Percentiles rank a stretch among this genome's conserved stretches.
Evolutionary conservation across 495 filamentous ascomycete genomes (phyloP).

Genomic region (Podospora bellae-mahoneyi): DNA sequence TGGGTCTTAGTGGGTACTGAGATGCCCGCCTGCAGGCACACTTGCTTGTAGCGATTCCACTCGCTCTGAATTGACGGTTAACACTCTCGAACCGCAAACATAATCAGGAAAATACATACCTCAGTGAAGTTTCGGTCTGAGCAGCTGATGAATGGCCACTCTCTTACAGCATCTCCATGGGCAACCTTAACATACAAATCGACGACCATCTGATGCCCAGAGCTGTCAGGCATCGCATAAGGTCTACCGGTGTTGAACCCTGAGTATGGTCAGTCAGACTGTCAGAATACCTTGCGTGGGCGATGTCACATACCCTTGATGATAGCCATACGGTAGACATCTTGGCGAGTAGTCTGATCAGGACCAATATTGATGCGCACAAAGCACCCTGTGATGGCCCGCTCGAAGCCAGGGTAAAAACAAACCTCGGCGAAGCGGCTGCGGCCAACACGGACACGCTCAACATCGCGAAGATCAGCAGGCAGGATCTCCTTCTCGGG

Average conservation of each 20-base stretch:
- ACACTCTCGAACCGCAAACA: slow-evolving; percentile 7
- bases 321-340: slow-evolving; percentile 77
- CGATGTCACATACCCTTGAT: slow-evolving; percentile 65
- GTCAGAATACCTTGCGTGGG: background rate
- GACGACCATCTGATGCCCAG: slow-evolving; percentile 68
- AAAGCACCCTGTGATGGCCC: slow-evolving; percentile 73
- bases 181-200: slow-evolving; percentile 71
- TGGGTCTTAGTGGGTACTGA: slow-evolving; percentile 64
- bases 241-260: slow-evolving; percentile 73
- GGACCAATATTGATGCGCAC: slow-evolving; percentile 75
- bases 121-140: slow-evolving; percentile 73
- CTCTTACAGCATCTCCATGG: slow-evolving; percentile 71
- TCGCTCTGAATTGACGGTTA: slow-evolving; percentile 57
- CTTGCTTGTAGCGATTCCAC: slow-evolving; percentile 76
- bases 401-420: slow-evolving; percentile 85
- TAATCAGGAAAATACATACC: slow-evolving; percentile 42
- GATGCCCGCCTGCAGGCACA: slow-evolving; percentile 65
- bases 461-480: slow-evolving; percentile 73
- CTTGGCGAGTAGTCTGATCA: slow-evolving; percentile 61
- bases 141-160: slow-evolving; percentile 80
- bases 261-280: slow-evolving; percentile 30
- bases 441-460: slow-evolving; percentile 76
- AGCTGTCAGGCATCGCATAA: slow-evolving; percentile 69
- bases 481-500: slow-evolving; percentile 52
- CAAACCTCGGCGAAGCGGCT: slow-evolving; percentile 78